These are phyloP conservation scores for Nitzschia inconspicua DNA, from an alignment of 108 stramenopile species.

Conservation along the genomic window DNA sequence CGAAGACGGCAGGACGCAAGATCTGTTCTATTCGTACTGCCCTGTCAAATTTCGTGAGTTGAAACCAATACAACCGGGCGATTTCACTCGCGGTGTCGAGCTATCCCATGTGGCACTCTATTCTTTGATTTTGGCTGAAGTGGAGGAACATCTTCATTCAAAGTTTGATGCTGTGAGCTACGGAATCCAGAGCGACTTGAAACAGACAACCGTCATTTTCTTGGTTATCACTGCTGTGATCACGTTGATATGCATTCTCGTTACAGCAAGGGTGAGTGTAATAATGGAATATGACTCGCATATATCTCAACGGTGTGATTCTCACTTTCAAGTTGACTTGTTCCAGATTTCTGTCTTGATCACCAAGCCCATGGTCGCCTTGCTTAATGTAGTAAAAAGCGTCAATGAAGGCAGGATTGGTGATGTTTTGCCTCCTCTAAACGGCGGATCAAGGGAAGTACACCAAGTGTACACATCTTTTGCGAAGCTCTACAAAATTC, in stretches of 20 bases:
- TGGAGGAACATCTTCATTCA: conserved; percentile 11
- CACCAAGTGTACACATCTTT: conserved; percentile 45
- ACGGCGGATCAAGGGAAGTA: conserved; percentile 45
- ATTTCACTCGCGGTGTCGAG: conserved; percentile 23
- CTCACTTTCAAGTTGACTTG: not conserved
- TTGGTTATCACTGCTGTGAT: conserved; percentile 9
- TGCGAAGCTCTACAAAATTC: conserved; percentile 51
- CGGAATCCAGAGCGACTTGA: conserved; percentile 4
- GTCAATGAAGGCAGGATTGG: conserved; percentile 37
- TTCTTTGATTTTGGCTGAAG: conserved; percentile 24
- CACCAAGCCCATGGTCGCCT: conserved; percentile 28
- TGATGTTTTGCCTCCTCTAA: conserved; percentile 45
- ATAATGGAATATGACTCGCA: not conserved
- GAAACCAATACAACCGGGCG: conserved; percentile 9
- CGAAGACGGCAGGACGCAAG: not conserved
- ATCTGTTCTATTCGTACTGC: conserved; percentile 9
- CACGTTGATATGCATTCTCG: conserved; percentile 18
- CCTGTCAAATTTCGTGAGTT: conserved; percentile 19
- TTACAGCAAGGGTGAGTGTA: conserved; percentile 16
- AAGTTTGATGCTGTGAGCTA: conserved; percentile 13
- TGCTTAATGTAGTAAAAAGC: conserved; percentile 31
- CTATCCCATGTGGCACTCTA: conserved; percentile 5
- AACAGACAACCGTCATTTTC: conserved; percentile 10
- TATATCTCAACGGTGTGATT: not conserved
- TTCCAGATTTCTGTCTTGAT: conserved; percentile 31